These are phyloP conservation scores for Tricholoma furcatifolium DNA, from an alignment of 768 basidiomycete genomes.

Conservation along the genomic window DNA sequence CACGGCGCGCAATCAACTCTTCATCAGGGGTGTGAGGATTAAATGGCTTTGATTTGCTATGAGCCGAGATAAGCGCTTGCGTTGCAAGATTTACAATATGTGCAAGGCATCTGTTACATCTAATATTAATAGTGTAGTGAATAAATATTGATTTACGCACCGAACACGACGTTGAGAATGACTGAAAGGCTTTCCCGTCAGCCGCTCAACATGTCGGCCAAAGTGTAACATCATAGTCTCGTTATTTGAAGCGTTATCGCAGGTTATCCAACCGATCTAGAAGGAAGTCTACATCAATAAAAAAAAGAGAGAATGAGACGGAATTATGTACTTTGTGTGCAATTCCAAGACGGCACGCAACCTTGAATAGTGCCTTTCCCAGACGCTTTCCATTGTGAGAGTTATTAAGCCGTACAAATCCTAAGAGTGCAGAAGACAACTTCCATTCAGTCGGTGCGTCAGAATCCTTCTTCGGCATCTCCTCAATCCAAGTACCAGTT, in stretches of 20 bases:
- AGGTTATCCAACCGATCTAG: background rate
- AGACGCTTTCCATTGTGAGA: constrained; percentile 35
- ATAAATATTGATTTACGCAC: background rate
- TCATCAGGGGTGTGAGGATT: constrained; percentile 8
- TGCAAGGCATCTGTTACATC: constrained; percentile 21
- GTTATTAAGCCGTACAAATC: constrained; percentile 36
- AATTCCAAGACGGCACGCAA: constrained; percentile 25
- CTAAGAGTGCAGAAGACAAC: constrained; percentile 29
- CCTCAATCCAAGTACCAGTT: constrained; percentile 38
- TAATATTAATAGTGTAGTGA: background rate
- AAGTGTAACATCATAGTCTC: constrained; percentile 4
- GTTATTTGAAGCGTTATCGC: background rate
- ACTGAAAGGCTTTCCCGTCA: background rate
- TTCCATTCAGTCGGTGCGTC: constrained; percentile 21
- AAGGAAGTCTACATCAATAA: background rate
- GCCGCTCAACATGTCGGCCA: background rate
- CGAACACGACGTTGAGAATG: background rate
- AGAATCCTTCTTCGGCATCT: constrained; percentile 1
- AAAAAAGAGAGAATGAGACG: background rate
- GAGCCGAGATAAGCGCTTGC: constrained; percentile 23
- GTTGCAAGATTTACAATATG: constrained; percentile 32
- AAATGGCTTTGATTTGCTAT: constrained; percentile 23
- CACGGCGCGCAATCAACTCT: no score
- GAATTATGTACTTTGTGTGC: background rate
- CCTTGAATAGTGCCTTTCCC: constrained; percentile 36